phyloP scores from a whole-genome alignment of 306 rosid genomes.

The Cajanus cajan region DNA sequence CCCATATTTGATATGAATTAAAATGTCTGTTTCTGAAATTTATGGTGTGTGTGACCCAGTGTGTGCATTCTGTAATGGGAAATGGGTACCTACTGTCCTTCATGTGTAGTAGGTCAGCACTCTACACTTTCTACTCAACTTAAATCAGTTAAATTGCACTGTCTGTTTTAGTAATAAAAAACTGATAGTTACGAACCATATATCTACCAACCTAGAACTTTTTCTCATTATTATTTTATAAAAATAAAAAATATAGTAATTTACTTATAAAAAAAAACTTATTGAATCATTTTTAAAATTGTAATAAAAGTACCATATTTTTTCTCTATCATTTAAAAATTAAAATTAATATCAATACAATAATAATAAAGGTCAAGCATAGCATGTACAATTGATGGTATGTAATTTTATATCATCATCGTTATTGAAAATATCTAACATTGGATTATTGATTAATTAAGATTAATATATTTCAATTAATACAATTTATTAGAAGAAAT shows the following conservation, averaged over 20 bases:
- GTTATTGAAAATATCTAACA: background rate
- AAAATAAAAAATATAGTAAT: background rate
- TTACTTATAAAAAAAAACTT: background rate
- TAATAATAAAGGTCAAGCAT: background rate
- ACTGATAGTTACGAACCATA: background rate
- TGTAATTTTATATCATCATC: background rate
- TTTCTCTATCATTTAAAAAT: background rate
- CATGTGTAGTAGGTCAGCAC: background rate
- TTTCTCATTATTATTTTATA: background rate
- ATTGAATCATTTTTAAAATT: background rate
- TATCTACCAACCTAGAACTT: background rate
- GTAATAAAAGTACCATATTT: background rate
- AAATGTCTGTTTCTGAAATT: background rate
- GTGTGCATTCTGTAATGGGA: background rate
- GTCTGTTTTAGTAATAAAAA: background rate
- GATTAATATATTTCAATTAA: background rate
- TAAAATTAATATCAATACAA: background rate
- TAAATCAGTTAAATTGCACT: background rate
- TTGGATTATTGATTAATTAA: background rate
- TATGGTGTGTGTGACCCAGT: background rate
- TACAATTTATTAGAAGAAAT: background rate
- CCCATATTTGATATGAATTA: background rate
- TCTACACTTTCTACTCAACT: background rate
- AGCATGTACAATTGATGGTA: background rate
- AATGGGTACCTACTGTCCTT: background rate